Base-by-base conservation (phyloP, 805 yeast species). In the Pichia insulana region DNA sequence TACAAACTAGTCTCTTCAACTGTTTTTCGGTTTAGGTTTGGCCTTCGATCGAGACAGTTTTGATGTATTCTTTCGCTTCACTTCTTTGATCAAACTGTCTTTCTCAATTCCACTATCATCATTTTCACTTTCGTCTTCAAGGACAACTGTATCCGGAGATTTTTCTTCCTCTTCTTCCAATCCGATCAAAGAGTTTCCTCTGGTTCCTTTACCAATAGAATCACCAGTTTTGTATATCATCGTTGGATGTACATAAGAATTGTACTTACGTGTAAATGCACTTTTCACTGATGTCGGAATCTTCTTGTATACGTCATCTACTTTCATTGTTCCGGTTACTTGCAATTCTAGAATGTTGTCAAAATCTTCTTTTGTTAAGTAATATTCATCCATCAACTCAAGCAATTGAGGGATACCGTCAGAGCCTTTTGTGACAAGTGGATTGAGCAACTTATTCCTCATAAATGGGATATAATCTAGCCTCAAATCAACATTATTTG, bases 341-440 rank as follows among this genome's bases (percentile, higher is more conserved):
- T 86, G 82, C 47, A 89, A 75, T 48, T 89, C 97, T 73, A 87
- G 70, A 10, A 92, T 65, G 18, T 72, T 73, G 56, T 90, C 97
- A 89, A 95, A 90, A 61, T 92, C 97, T 44, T 89, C 95, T 54
- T 78, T 83, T 7, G 95, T 83, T 31, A 92, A 60, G 55, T 78
- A 92, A 61, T 92, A 92, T 30, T 76, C 69, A 61, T 92, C 99
- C 83, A 92, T 72, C 2, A 76, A 54, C n/a, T 69, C 67, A 38
- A 92, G 78, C 3, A 83, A 81, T 2, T 71, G 73, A 0, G 67
- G 67, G 27, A 90, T 73, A 2, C 87, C 94, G 2, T 70, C 85
- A 5, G 70, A 69, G 0, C 83, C 86, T 0, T 69, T 50, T 2
- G 59, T 49, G 4, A 76, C 34, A 17, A 92, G 53, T 0, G 95